Conservation (phyloP, 306 rosid genomes). For the Sicyos edulis region DNA sequence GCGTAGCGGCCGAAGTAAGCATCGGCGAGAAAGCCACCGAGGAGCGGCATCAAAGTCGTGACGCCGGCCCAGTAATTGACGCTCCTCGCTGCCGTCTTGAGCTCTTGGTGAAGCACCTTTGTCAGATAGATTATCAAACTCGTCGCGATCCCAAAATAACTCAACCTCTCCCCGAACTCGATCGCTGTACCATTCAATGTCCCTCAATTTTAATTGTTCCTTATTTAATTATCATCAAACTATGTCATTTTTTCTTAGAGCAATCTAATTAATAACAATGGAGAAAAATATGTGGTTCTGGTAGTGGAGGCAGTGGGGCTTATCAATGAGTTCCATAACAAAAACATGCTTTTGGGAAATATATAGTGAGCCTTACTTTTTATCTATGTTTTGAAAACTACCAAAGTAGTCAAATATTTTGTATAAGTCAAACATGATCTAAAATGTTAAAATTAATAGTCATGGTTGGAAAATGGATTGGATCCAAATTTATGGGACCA, state of each 20-base stretch:
- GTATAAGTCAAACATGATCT: too few species aligned
- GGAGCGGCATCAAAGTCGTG: constrained; percentile 75
- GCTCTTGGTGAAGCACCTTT: constrained; percentile 72
- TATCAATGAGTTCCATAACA: neutral
- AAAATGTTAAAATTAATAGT: too few species aligned
- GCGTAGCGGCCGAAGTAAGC: constrained; percentile 78
- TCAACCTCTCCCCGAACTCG: constrained; percentile 87
- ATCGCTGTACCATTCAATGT: constrained; percentile 55
- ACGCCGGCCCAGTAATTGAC: constrained; percentile 90
- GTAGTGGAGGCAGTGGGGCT: neutral
- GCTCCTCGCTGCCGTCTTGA: constrained; percentile 72
- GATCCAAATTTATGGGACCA: too few species aligned
- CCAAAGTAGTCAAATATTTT: too few species aligned
- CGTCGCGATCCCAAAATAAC: constrained; percentile 76
- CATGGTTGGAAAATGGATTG: too few species aligned
- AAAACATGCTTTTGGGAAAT: neutral
- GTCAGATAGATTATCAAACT: constrained; percentile 80
- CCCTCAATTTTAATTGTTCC: neutral
- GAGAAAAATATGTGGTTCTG: neutral
- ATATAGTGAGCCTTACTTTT: too few species aligned
- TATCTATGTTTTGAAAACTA: too few species aligned
- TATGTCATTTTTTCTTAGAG: too few species aligned
- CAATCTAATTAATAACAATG: neutral
- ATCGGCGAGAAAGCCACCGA: constrained; percentile 94
- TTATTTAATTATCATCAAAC: neutral